These are phyloP conservation scores for Kodamaea plutei DNA, from an alignment of 1,139 yeast species.

Conservation along the genomic window DNA sequence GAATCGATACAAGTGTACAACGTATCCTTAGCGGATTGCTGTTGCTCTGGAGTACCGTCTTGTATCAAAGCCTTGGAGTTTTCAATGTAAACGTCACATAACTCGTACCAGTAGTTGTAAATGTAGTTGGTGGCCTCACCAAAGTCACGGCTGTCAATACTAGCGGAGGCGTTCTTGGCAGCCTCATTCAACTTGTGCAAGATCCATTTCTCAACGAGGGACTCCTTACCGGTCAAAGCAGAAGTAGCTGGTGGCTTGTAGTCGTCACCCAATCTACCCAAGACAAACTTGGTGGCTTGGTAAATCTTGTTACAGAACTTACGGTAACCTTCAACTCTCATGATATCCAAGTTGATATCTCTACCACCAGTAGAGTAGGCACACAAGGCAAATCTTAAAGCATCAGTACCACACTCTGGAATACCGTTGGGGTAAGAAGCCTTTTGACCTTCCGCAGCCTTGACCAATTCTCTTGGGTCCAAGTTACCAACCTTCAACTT, in stretches of 20 bases:
- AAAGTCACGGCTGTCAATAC: slow-evolving; percentile 83
- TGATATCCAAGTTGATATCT: slow-evolving; percentile 91
- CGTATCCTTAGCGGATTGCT: slow-evolving; percentile 89
- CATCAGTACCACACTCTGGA: slow-evolving; percentile 99
- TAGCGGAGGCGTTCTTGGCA: slow-evolving; percentile 58
- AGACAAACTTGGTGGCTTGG: slow-evolving; percentile 96
- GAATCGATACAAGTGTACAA: slow-evolving; percentile 89
- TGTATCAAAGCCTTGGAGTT: slow-evolving; percentile 89
- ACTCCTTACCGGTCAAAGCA: slow-evolving; percentile 69
- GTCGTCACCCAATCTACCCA: slow-evolving; percentile 88
- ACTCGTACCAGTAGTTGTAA: slow-evolving; percentile 93
- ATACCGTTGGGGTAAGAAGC: slow-evolving; percentile 93
- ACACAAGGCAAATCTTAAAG: slow-evolving; percentile 95
- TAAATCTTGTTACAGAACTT: slow-evolving; percentile 98
- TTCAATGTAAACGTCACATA: slow-evolving; percentile 97
- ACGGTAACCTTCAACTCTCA: slow-evolving; percentile 98
- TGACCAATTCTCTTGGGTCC: slow-evolving; percentile 83
- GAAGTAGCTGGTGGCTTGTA: slow-evolving; percentile 61
- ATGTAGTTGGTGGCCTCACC: slow-evolving; percentile 81
- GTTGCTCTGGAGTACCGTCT: slow-evolving; percentile 83
- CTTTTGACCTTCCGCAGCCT: slow-evolving; percentile 85
- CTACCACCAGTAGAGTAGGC: slow-evolving; percentile 99
- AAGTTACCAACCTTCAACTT: slow-evolving; percentile 78
- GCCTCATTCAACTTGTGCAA: slow-evolving; percentile 78
- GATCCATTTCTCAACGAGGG: slow-evolving; percentile 96